These are phyloP conservation scores for Udeniomyces megalosporus DNA, from an alignment of 768 basidiomycete species.

Conservation along the genomic window DNA sequence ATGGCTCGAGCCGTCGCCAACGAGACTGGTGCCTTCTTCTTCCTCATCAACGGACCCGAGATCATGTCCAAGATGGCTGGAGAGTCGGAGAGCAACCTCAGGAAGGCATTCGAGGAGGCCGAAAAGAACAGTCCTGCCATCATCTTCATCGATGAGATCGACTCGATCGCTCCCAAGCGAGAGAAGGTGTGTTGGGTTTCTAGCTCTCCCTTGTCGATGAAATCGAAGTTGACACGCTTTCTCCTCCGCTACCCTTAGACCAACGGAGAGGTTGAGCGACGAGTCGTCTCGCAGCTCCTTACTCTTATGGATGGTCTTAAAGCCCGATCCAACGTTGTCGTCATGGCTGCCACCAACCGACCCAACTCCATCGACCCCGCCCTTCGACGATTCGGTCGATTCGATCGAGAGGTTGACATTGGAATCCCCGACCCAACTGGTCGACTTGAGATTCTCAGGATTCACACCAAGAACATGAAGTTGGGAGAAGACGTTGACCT, in stretches of 20 bases:
- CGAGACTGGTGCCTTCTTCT: constrained; percentile 99
- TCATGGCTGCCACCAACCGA: constrained; percentile 98
- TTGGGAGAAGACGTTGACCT: constrained; percentile 89
- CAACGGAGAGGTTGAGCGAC: constrained; percentile 98
- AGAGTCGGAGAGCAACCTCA: constrained; percentile 88
- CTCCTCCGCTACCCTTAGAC: constrained; percentile 39
- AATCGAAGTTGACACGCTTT: background rate
- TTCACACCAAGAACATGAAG: constrained; percentile 99
- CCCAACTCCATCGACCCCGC: constrained; percentile 99
- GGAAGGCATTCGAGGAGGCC: constrained; percentile 98
- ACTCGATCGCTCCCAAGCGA: constrained; percentile 98
- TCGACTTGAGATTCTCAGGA: constrained; percentile 93
- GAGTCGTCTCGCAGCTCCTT: constrained; percentile 93
- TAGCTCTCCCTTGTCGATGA: background rate
- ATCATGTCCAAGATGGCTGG: constrained; percentile 99
- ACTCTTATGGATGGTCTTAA: constrained; percentile 99
- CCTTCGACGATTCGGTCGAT: constrained; percentile 94
- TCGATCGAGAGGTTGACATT: constrained; percentile 98
- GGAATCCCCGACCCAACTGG: constrained; percentile 98
- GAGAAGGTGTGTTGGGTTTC: constrained; percentile 56
- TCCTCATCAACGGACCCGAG: constrained; percentile 98
- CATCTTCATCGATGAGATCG: constrained; percentile 99
- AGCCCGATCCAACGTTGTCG: constrained; percentile 95
- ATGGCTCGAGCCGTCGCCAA: constrained; percentile 99
- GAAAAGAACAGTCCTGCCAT: constrained; percentile 99